Conservation (phyloP, 805 yeast species). For the Priceomyces melissophilus region DNA sequence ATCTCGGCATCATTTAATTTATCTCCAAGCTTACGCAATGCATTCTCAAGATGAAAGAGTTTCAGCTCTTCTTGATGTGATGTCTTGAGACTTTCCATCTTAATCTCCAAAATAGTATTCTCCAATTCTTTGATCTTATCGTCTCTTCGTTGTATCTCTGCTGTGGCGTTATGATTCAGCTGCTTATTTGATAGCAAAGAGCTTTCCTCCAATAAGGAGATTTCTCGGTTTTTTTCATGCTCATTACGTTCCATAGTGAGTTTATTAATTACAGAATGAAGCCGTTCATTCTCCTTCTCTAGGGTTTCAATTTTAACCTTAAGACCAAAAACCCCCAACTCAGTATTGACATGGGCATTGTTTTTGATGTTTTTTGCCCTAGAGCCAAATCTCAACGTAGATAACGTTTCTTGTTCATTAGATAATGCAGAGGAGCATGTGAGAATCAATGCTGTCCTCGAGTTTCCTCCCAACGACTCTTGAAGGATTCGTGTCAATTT, state of each 20-base stretch:
- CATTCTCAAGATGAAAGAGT: conserved; percentile 51
- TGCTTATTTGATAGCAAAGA: neutral
- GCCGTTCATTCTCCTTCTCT: conserved; percentile 28
- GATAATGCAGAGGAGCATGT: conserved; percentile 64
- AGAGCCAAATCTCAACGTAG: conserved; percentile 71
- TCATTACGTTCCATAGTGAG: conserved; percentile 13
- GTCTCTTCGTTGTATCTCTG: conserved; percentile 26
- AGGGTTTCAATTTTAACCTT: conserved; percentile 36
- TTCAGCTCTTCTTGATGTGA: conserved; percentile 46
- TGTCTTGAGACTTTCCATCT: conserved; percentile 27
- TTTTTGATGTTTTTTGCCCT: conserved; percentile 69
- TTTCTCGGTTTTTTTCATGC: neutral
- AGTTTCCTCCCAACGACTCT: conserved; percentile 80
- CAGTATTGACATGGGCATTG: conserved; percentile 60
- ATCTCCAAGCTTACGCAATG: conserved; percentile 54
- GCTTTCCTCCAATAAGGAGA: neutral
- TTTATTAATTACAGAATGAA: conserved; percentile 30
- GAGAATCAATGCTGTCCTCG: conserved; percentile 68
- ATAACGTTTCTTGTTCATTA: conserved; percentile 62
- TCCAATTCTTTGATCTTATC: conserved; percentile 28
- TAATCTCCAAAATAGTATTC: conserved; percentile 23
- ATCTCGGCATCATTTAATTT: conserved; percentile 59
- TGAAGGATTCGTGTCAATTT: conserved; percentile 74
- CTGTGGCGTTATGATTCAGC: conserved; percentile 5
- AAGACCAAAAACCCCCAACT: conserved; percentile 49